A percentile compares a stretch with the other conserved stretches of the same genome.
These are phyloP conservation scores for Orychophragmus violaceus DNA, from an alignment of 345 rosid genomes.

Conservation along the genomic window DNA sequence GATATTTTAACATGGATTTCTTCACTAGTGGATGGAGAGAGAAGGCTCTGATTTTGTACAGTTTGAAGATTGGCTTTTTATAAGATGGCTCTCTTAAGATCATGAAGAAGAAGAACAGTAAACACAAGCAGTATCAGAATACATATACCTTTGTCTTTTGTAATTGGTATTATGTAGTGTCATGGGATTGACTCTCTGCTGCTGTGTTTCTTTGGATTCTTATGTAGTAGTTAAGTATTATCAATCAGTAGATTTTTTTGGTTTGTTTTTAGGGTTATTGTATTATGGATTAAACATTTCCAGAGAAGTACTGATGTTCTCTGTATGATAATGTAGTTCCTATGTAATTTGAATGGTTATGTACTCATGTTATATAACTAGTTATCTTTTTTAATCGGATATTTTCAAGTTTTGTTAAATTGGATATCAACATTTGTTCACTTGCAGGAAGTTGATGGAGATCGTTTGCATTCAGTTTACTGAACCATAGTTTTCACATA, in stretches of 20 bases:
- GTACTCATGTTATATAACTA: background rate
- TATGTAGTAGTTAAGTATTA: conserved; percentile 12
- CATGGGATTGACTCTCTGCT: conserved; percentile 7
- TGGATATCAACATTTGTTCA: background rate
- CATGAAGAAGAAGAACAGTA: conserved; percentile 13
- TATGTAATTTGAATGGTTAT: conserved; percentile 14
- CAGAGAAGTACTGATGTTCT: conserved; percentile 19
- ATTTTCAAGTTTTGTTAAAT: background rate
- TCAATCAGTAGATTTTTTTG: background rate
- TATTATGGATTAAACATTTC: conserved; percentile 12
- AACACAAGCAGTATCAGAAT: conserved; percentile 12
- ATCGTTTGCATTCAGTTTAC: too few species aligned
- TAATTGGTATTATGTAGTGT: conserved; percentile 26
- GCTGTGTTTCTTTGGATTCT: conserved; percentile 29
- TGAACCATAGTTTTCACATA: too few species aligned
- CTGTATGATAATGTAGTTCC: conserved; percentile 13
- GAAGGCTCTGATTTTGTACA: conserved; percentile 30
- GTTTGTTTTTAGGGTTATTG: background rate
- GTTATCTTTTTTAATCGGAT: background rate
- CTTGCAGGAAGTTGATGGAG: background rate
- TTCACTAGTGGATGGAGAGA: conserved; percentile 17
- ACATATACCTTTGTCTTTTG: conserved; percentile 33
- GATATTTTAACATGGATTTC: conserved; percentile 24
- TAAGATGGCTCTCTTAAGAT: conserved; percentile 9
- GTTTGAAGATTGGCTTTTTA: conserved; percentile 25